Base-by-base conservation (phyloP, 306 rosid genomes). In the Cucumis cinereus region DNA sequence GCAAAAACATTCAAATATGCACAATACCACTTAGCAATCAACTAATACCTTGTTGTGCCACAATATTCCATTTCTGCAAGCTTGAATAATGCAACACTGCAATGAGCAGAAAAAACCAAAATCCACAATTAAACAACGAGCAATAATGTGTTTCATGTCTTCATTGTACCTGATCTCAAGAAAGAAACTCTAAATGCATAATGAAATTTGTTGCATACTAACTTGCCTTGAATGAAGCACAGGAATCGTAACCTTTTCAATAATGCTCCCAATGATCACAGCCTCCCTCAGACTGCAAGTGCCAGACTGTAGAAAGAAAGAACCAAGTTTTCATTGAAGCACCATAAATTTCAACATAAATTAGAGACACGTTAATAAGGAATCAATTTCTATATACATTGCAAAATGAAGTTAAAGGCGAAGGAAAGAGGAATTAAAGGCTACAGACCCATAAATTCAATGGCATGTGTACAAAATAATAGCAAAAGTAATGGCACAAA, bases 231-330 rank as follows among this genome's bases (percentile, higher is more conserved):
- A 94, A 89, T 94, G 97, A 82, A 90, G 96, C 45, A 90, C 84
- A 56, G 97, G 98, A 86, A 91, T 89, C 61, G 97, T 86, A 73
- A 86, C 86, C 82, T 94, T 94, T 80, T 91, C 88, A 54, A 94
- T 50, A 83, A 94, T 82, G 85, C 98, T 91, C 54, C 98, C 98
- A 77, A 91, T 54, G 64, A 94, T 87, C 72, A 94, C 98, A 75
- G 98, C 98, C 87, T 94, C 98, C 82, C 97, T 90, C 61, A 90
- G 85, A 79, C 83, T 90, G 78, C 97, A 93, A 40, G 96, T 91
- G 38, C 84, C 85, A 7, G 97, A 91, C 97, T 93, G 90, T 57
- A 77, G 19, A 82, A 87, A 71, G 82, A 61, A 63, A 40, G 19
- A 61, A 59, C 3, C 23, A 53, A 53, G 49, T 19, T 53, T 67